phyloP scores from a whole-genome alignment of 2,329 filamentous ascomycete species.

The Zymoseptoria crescenta region DNA sequence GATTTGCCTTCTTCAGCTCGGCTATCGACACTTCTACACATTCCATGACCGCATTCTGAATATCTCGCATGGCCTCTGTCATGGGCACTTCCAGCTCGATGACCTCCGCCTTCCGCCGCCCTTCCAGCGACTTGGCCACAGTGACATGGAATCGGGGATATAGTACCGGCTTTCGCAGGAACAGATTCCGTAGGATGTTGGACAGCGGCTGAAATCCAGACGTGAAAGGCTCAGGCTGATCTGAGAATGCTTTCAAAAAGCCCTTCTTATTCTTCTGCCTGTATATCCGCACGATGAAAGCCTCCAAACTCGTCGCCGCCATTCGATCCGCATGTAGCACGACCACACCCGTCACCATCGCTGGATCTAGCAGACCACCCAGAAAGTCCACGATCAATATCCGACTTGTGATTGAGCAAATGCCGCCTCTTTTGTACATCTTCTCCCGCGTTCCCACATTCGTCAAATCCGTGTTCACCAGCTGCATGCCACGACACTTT shows the following conservation, averaged over 20 bases:
- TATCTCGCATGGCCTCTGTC: slow-evolving; percentile 87
- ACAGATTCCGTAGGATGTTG: slow-evolving; percentile 86
- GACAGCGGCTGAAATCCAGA: slow-evolving; percentile 80
- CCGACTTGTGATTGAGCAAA: slow-evolving; percentile 91
- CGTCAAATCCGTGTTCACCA: slow-evolving; percentile 92
- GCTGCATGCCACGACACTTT: slow-evolving; percentile 73
- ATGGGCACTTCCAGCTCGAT: slow-evolving; percentile 95
- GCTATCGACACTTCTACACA: slow-evolving; percentile 92
- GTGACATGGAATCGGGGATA: slow-evolving; percentile 92
- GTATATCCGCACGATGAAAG: slow-evolving; percentile 90
- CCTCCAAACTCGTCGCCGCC: slow-evolving; percentile 79
- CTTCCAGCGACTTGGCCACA: slow-evolving; percentile 82
- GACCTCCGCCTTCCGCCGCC: slow-evolving; percentile 87
- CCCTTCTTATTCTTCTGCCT: slow-evolving; percentile 89
- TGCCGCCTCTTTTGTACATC: slow-evolving; percentile 80
- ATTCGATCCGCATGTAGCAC: slow-evolving; percentile 83
- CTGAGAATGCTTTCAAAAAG: slow-evolving; percentile 93
- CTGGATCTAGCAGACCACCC: slow-evolving; percentile 71
- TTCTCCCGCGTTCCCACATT: slow-evolving; percentile 81
- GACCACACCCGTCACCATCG: slow-evolving; percentile 78
- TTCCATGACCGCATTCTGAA: slow-evolving; percentile 90
- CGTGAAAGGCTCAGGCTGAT: slow-evolving; percentile 84
- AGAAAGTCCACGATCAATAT: slow-evolving; percentile 92
- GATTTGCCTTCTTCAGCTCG: slow-evolving; percentile 85
- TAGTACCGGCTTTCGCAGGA: slow-evolving; percentile 76